Percentiles rank a stretch among this genome's conserved stretches.
Conservation (phyloP, 371 early-diverging fungal species). For the Batkoa obscura region DNA sequence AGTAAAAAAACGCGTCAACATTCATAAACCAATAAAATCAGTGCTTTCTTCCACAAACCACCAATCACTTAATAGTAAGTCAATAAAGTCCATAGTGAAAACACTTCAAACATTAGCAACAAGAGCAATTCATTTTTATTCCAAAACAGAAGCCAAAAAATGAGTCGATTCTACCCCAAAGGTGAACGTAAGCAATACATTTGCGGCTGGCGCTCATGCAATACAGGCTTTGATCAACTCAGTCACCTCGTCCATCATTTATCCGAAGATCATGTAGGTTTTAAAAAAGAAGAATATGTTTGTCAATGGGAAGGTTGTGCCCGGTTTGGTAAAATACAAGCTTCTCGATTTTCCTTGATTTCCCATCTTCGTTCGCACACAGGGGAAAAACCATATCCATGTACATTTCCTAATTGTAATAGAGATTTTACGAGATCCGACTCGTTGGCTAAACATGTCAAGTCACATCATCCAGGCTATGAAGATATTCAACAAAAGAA, state of each 20-base stretch:
- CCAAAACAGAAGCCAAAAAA: background rate
- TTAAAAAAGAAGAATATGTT: constrained; percentile 34
- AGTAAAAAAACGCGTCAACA: too few relatives aligned
- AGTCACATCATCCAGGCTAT: background rate
- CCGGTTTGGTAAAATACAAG: constrained; percentile 32
- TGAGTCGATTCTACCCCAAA: background rate
- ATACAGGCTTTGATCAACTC: constrained; percentile 16
- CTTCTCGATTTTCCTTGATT: constrained; percentile 38
- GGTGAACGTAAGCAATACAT: background rate
- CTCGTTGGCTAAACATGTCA: background rate
- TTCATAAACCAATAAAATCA: too few relatives aligned
- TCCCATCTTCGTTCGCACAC: constrained; percentile 48
- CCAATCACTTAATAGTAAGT: too few relatives aligned
- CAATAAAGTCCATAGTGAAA: too few relatives aligned
- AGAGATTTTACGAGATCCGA: constrained; percentile 15
- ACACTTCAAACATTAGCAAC: too few relatives aligned
- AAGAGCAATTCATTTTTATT: too few relatives aligned
- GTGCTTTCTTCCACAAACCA: too few relatives aligned
- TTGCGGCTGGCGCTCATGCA: constrained; percentile 31
- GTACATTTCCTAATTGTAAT: constrained; percentile 15
- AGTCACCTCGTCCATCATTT: constrained; percentile 26
- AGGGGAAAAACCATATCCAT: constrained; percentile 44
- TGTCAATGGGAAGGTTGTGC: constrained; percentile 41
- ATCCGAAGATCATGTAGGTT: constrained; percentile 43
- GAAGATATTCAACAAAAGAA: too few relatives aligned